Evolutionary conservation across 1,284 basidiomycete species (phyloP).

Genomic region (Tausonia pullulans): DNA sequence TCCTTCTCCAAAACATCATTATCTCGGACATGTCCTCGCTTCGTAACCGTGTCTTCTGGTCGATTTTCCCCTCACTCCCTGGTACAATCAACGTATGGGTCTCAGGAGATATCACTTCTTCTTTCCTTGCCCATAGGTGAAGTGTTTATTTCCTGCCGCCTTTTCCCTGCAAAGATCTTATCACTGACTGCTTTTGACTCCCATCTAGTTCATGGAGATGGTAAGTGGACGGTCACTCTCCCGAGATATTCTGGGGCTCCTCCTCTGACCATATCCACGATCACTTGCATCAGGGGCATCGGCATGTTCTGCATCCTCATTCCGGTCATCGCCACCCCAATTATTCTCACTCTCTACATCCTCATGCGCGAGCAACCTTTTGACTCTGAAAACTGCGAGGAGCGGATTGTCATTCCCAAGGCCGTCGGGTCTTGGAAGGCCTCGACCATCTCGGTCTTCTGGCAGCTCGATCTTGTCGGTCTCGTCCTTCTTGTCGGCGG

Average conservation of each 20-base stretch:
- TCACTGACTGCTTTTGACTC: too few relatives aligned
- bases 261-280: too few relatives aligned
- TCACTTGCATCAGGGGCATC: background rate
- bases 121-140: constrained; percentile 12
- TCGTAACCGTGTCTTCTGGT: constrained; percentile 30
- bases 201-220: too few relatives aligned
- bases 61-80: constrained; percentile 29
- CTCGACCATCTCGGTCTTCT: constrained; percentile 22
- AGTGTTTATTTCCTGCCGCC: too few relatives aligned
- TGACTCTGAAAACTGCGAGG: too few relatives aligned
- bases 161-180: too few relatives aligned
- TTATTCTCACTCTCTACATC: constrained; percentile 25
- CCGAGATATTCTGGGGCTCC: too few relatives aligned
- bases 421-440: constrained; percentile 5
- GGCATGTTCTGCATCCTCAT: constrained; percentile 30
- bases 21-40: constrained; percentile 26
- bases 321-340: constrained; percentile 26
- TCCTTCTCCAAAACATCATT: too few relatives aligned
- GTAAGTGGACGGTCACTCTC: too few relatives aligned
- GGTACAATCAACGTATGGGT: constrained; percentile 31
- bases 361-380: constrained; percentile 12
- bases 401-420: background rate
- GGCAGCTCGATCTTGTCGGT: constrained; percentile 32
- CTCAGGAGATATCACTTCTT: constrained; percentile 22
- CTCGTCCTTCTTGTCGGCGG: constrained; percentile 30